Conservation (phyloP, 768 basidiomycete species). For the Serendipita sp. region DNA sequence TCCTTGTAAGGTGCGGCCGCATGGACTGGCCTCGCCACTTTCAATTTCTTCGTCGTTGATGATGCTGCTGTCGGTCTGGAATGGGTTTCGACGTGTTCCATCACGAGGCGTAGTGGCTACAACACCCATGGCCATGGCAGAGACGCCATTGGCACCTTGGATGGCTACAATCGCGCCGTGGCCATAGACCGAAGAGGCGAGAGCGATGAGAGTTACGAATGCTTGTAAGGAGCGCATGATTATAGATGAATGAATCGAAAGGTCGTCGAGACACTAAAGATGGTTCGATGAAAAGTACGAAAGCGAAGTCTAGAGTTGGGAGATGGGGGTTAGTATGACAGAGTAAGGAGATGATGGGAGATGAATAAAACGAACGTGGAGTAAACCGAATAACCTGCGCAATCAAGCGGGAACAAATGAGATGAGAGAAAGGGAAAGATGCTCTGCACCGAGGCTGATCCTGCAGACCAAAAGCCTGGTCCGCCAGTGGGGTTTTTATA, state of each 20-base stretch:
- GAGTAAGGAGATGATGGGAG: background rate
- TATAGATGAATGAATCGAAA: background rate
- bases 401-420: background rate
- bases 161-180: conserved; percentile 17
- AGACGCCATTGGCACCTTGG: conserved; percentile 17
- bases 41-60: conserved; percentile 12
- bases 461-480: background rate
- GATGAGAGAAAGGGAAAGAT: background rate
- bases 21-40: conserved; percentile 12
- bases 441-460: conserved; percentile 6
- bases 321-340: background rate
- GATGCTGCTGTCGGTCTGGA: conserved; percentile 18
- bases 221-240: conserved; percentile 3
- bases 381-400: background rate
- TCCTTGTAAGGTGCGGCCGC: conserved; percentile 16
- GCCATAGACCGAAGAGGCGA: conserved; percentile 13
- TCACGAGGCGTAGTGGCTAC: conserved; percentile 14
- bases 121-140: conserved; percentile 16
- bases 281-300: background rate
- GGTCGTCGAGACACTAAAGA: background rate
- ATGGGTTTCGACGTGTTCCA: conserved; percentile 17
- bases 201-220: conserved; percentile 10
- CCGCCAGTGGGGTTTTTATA: background rate
- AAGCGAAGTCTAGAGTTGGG: background rate
- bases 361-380: background rate